Percentiles rank a stretch among this genome's conserved stretches.
phyloP scores from a whole-genome alignment of 1,139 yeast species.

The Wickerhamomyces sp. region DNA sequence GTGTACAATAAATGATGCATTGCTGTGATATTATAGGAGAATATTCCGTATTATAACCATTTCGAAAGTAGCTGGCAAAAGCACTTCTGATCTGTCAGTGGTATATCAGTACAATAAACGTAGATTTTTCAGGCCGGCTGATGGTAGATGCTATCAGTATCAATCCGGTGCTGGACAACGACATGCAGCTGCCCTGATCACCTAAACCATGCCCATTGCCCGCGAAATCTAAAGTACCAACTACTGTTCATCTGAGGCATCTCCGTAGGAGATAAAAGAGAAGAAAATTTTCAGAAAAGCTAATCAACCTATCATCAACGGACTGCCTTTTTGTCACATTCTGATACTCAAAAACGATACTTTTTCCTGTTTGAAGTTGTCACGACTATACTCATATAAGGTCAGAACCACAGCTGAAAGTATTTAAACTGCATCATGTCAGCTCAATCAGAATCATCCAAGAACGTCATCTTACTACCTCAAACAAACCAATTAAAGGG shows the following conservation, averaged over 20 bases:
- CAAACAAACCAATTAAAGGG: conserved; percentile 89
- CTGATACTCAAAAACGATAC: background rate
- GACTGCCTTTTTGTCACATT: background rate
- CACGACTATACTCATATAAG: too few relatives aligned
- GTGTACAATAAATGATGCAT: background rate
- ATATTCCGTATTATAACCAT: too few relatives aligned
- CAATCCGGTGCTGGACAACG: too few relatives aligned
- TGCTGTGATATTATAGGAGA: background rate
- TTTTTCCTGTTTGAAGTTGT: too few relatives aligned
- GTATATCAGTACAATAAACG: too few relatives aligned
- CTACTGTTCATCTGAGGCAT: background rate
- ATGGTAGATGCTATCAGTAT: too few relatives aligned
- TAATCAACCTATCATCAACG: background rate
- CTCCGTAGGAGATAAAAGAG: conserved; percentile 1
- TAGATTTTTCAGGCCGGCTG: too few relatives aligned
- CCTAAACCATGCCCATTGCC: too few relatives aligned
- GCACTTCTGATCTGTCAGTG: too few relatives aligned
- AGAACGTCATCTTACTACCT: conserved; percentile 66
- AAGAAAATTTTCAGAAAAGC: background rate
- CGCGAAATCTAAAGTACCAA: background rate
- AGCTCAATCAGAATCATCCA: conserved; percentile 11
- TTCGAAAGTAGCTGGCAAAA: too few relatives aligned
- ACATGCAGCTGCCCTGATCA: too few relatives aligned
- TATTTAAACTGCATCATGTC: background rate
- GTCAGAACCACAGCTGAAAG: background rate